Evolutionary conservation across 441 rosid genomes (phyloP).

Genomic region (Hura crepitans): DNA sequence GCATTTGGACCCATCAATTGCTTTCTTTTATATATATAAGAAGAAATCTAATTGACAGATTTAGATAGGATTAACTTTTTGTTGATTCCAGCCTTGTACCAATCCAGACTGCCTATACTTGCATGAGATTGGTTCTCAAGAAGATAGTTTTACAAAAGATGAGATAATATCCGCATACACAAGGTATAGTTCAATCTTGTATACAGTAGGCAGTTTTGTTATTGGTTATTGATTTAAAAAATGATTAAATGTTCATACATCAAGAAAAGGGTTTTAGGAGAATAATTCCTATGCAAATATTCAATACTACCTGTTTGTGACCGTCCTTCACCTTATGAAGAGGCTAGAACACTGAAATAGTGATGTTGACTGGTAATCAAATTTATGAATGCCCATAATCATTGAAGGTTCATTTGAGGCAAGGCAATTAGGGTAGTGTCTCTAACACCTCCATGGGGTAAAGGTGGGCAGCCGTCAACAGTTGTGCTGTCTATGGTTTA

Average conservation of each 20-base stretch:
- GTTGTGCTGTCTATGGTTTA: no score
- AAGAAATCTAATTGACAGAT: background rate
- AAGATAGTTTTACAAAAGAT: slow-evolving; percentile 88
- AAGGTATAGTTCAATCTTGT: slow-evolving; percentile 35
- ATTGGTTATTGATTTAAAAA: background rate
- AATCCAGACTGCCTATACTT: slow-evolving; percentile 87
- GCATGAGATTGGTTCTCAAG: slow-evolving; percentile 88
- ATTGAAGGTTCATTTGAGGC: background rate
- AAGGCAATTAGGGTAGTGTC: background rate
- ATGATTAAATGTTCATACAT: background rate
- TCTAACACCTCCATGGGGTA: background rate
- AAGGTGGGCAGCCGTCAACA: background rate
- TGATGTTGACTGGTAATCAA: background rate
- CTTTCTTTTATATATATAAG: background rate
- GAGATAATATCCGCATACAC: slow-evolving; percentile 75
- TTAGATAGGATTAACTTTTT: slow-evolving; percentile 3
- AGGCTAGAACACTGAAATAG: background rate
- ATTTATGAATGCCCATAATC: background rate
- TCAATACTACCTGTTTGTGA: background rate
- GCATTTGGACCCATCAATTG: slow-evolving; percentile 12
- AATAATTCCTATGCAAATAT: background rate
- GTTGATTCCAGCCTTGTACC: slow-evolving; percentile 59
- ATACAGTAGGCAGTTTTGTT: no score
- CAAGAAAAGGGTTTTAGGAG: background rate
- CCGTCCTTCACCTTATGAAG: no score